phyloP scores from a whole-genome alignment of 2,329 filamentous ascomycete species.

The Epicoccum sorghinum region DNA sequence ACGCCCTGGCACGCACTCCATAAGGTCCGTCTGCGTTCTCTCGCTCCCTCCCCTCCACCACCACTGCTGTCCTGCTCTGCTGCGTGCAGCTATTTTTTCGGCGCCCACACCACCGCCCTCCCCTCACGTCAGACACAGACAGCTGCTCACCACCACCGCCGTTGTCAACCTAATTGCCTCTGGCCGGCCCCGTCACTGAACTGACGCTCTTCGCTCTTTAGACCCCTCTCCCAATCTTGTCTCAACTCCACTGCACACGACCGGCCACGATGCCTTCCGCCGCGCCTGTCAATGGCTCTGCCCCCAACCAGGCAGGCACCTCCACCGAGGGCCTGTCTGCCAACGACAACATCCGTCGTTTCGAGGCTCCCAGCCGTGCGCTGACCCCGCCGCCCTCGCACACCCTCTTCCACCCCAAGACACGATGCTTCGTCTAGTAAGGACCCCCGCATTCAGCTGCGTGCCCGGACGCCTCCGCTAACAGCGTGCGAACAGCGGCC shows the following conservation, averaged over 20 bases:
- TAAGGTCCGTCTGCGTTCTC: slow-evolving; percentile 33
- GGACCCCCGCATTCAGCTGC: slow-evolving; percentile 38
- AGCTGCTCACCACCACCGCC: slow-evolving; percentile 2
- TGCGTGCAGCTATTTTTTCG: slow-evolving; percentile 23
- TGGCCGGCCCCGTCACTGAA: slow-evolving; percentile 5
- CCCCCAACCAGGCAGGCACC: slow-evolving; percentile 38
- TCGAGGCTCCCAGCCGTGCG: slow-evolving; percentile 88
- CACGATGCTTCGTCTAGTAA: slow-evolving; percentile 98
- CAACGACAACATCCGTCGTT: slow-evolving; percentile 99
- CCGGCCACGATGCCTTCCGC: slow-evolving; percentile 53
- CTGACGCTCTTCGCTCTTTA: slow-evolving; percentile 24
- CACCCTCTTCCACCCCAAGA: slow-evolving; percentile 98
- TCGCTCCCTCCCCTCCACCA: slow-evolving; percentile 7
- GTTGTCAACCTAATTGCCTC: background rate
- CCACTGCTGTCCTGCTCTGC: slow-evolving; percentile 11
- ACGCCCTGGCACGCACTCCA: slow-evolving; percentile 27
- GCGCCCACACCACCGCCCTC: slow-evolving; percentile 16
- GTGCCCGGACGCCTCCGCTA: slow-evolving; percentile 22
- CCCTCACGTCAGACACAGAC: slow-evolving; percentile 34
- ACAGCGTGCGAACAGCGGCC: slow-evolving; percentile 64
- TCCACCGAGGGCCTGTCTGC: slow-evolving; percentile 63
- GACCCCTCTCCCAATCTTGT: background rate
- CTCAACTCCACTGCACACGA: slow-evolving; percentile 23
- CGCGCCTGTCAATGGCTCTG: slow-evolving; percentile 44
- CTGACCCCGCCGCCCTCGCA: slow-evolving; percentile 86